Conservation (phyloP, 768 basidiomycete species). For the Suillus weaverae region DNA sequence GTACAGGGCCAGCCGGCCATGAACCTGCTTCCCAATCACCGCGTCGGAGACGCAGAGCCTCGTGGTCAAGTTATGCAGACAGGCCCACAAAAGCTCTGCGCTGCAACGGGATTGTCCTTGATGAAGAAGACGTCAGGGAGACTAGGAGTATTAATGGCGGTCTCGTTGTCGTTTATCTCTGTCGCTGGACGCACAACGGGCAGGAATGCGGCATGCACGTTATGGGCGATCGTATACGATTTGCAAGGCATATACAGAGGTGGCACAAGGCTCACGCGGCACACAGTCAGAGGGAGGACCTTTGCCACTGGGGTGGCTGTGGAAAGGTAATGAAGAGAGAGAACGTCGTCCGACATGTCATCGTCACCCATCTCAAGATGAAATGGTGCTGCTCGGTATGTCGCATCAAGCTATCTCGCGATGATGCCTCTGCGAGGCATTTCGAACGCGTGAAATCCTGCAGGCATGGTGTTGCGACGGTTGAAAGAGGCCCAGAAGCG, state of each 20-base stretch:
- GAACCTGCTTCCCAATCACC: background rate
- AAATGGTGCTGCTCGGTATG: slow-evolving; percentile 33
- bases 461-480: slow-evolving; percentile 11
- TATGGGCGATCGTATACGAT: slow-evolving; percentile 25
- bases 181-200: slow-evolving; percentile 25
- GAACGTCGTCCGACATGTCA: slow-evolving; percentile 29
- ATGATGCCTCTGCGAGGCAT: slow-evolving; percentile 33
- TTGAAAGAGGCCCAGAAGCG: slow-evolving; percentile 9
- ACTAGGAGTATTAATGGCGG: slow-evolving; percentile 9
- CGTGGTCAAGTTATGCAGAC: background rate
- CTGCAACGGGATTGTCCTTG: background rate
- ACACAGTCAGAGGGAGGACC: slow-evolving; percentile 10
- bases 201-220: slow-evolving; percentile 26
- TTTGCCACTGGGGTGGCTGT: slow-evolving; percentile 28
- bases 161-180: slow-evolving; percentile 22
- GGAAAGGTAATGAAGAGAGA: slow-evolving; percentile 32
- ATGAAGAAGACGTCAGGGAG: slow-evolving; percentile 1
- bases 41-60: background rate
- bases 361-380: slow-evolving; percentile 29
- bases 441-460: slow-evolving; percentile 28
- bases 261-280: slow-evolving; percentile 22
- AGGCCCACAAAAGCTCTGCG: background rate
- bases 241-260: slow-evolving; percentile 29
- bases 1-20: background rate
- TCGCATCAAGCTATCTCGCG: slow-evolving; percentile 27